Percentiles rank a stretch among this genome's conserved stretches.
Conservation (phyloP, 441 rosid species). For the Aquilaria agallochum region DNA sequence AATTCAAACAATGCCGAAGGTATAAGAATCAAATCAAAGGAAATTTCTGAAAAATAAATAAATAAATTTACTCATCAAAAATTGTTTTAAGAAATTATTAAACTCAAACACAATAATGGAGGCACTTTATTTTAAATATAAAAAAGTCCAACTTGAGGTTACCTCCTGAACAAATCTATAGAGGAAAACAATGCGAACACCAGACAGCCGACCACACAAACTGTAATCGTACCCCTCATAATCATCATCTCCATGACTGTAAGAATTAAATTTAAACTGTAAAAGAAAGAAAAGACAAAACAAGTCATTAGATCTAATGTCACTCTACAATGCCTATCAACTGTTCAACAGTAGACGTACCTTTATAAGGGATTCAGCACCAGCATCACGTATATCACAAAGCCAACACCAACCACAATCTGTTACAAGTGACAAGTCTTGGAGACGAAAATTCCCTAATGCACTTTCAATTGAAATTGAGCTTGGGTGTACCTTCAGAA, state of each 20-base stretch:
- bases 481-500: constrained; percentile 82
- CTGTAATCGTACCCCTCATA: constrained; percentile 98
- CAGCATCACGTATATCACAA: constrained; percentile 99
- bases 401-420: constrained; percentile 94
- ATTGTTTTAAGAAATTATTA: background rate
- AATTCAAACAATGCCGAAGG: constrained; percentile 6
- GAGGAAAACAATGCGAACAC: constrained; percentile 95
- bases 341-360: constrained; percentile 28
- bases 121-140: constrained; percentile 1
- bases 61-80: background rate
- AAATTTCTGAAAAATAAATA: constrained; percentile 1
- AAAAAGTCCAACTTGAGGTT: constrained; percentile 24
- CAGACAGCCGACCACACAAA: constrained; percentile 89
- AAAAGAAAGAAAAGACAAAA: constrained; percentile 21
- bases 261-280: constrained; percentile 92
- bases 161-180: constrained; percentile 99
- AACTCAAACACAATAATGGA: background rate
- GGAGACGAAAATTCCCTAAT: constrained; percentile 93
- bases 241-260: constrained; percentile 93
- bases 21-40: background rate
- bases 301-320: background rate
- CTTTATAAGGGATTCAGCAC: constrained; percentile 94
- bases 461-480: constrained; percentile 93
- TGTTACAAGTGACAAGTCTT: constrained; percentile 86
- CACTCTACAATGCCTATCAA: constrained; percentile 14